These are phyloP conservation scores for Wallacemonas sp. DNA, from an alignment of 208 protist species.

Conservation along the genomic window DNA sequence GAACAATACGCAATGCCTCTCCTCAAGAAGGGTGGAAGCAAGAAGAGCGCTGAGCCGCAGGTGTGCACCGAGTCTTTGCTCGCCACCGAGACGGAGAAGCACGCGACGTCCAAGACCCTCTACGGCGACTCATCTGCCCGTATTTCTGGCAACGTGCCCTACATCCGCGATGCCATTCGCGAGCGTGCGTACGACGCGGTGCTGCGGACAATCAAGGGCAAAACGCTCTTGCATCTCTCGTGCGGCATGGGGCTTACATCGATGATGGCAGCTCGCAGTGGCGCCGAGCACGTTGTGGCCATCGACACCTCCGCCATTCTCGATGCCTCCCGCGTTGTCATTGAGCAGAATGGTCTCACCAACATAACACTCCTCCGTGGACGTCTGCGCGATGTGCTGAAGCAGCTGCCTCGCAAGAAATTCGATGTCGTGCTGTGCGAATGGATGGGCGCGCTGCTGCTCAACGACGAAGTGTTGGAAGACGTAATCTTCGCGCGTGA, in stretches of 20 bases:
- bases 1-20: neutral
- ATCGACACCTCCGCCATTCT: constrained; percentile 84
- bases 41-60: constrained; percentile 4
- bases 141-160: constrained; percentile 73
- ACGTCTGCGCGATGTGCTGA: constrained; percentile 57
- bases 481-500: constrained; percentile 84
- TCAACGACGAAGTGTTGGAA: constrained; percentile 77
- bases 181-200: constrained; percentile 81
- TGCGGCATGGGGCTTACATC: constrained; percentile 88
- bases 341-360: constrained; percentile 72
- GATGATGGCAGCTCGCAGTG: constrained; percentile 76
- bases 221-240: constrained; percentile 86
- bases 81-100: constrained; percentile 83
- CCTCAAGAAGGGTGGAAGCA: constrained; percentile 17
- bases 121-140: constrained; percentile 82
- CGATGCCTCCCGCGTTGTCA: constrained; percentile 73
- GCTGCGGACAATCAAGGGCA: constrained; percentile 72
- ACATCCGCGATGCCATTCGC: constrained; percentile 72
- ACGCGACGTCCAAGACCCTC: constrained; percentile 79
- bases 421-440: constrained; percentile 92
- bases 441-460: constrained; percentile 87
- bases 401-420: constrained; percentile 58
- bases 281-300: constrained; percentile 78
- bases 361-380: constrained; percentile 85
- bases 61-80: constrained; percentile 75